Evolutionary conservation across 768 basidiomycete species (phyloP).

Genomic region (Russula vinacea): DNA sequence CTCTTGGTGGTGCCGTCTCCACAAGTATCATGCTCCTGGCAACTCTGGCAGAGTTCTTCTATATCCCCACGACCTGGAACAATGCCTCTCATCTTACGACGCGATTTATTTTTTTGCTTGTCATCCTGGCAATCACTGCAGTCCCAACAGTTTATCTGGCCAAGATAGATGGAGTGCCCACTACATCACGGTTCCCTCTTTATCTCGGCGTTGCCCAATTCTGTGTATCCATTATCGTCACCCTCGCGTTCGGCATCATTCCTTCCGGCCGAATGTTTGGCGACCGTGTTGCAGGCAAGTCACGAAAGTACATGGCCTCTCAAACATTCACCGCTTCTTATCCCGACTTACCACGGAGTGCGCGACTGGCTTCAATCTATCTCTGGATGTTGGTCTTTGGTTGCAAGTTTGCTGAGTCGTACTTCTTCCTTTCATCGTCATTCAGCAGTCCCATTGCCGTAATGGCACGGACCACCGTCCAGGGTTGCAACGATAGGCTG

Average conservation of each 20-base stretch:
- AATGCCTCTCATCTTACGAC: constrained; percentile 96
- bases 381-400: constrained; percentile 92
- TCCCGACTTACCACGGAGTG: constrained; percentile 64
- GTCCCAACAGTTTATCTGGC: constrained; percentile 95
- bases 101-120: constrained; percentile 84
- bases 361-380: constrained; percentile 77
- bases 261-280: constrained; percentile 99
- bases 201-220: constrained; percentile 95
- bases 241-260: constrained; percentile 79
- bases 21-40: constrained; percentile 92
- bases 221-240: constrained; percentile 81
- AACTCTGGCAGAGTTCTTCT: constrained; percentile 91
- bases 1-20: constrained; percentile 93
- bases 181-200: constrained; percentile 67
- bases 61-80: constrained; percentile 98
- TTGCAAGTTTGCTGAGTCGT: constrained; percentile 97
- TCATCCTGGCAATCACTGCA: constrained; percentile 88
- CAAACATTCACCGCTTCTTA: constrained; percentile 99
- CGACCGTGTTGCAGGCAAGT: constrained; percentile 94
- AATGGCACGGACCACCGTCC: constrained; percentile 94
- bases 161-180: constrained; percentile 65
- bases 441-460: constrained; percentile 95
- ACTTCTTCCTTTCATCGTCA: constrained; percentile 97
- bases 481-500: constrained; percentile 80
- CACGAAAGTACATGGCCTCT: constrained; percentile 97